These are phyloP conservation scores for Apiotrichum porosum DNA, from an alignment of 1,284 basidiomycete species.

Conservation along the genomic window DNA sequence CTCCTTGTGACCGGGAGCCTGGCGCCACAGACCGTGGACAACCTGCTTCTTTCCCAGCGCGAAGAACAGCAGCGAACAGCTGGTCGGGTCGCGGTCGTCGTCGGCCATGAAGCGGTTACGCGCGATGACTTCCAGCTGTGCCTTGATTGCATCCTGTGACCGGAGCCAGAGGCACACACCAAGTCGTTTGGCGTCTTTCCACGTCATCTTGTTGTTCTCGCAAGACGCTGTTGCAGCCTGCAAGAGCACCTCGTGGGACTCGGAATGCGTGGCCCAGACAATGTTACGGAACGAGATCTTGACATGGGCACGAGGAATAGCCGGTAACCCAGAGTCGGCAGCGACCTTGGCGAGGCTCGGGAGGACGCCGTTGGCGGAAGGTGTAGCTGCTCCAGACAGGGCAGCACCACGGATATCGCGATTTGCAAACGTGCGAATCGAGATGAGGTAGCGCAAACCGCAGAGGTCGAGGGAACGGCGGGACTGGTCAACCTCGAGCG, in stretches of 20 bases:
- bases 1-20: conserved; percentile 90
- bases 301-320: background rate
- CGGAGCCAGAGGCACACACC: conserved; percentile 86
- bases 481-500: conserved; percentile 84
- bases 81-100: conserved; percentile 78
- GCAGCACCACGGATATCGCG: conserved; percentile 22
- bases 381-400: conserved; percentile 22
- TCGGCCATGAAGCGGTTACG: conserved; percentile 85
- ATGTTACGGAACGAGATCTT: conserved; percentile 71
- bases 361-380: conserved; percentile 1
- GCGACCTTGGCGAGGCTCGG: background rate
- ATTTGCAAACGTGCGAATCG: conserved; percentile 59
- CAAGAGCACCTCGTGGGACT: conserved; percentile 79
- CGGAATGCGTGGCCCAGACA: conserved; percentile 91
- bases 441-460: conserved; percentile 82
- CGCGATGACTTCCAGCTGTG: conserved; percentile 82
- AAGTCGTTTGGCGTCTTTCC: conserved; percentile 77
- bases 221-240: conserved; percentile 66
- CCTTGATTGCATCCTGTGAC: conserved; percentile 68
- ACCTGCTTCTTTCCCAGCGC: conserved; percentile 87
- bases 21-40: conserved; percentile 91
- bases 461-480: conserved; percentile 78
- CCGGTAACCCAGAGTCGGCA: background rate
- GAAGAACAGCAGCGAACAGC: conserved; percentile 89
- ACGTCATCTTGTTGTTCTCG: conserved; percentile 69